Evolutionary conservation across 1,284 basidiomycete species (phyloP).

Genomic region (Gomphus bonarii): DNA sequence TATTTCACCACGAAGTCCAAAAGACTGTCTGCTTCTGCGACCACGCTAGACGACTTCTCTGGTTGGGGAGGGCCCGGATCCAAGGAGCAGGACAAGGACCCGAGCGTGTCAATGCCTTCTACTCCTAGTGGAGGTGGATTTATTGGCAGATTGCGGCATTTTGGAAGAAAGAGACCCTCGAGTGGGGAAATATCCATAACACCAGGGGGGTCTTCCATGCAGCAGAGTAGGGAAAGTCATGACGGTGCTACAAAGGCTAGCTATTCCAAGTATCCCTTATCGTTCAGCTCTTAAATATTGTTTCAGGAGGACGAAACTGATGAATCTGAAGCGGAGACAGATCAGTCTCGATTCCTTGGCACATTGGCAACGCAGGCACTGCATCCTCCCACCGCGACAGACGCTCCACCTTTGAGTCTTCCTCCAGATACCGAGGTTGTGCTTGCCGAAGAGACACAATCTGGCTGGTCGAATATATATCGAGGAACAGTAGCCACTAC

Average conservation of each 20-base stretch:
- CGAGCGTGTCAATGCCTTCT: conserved; percentile 30
- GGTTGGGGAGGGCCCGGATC: conserved; percentile 34
- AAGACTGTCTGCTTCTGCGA: conserved; percentile 19
- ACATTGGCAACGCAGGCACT: neutral
- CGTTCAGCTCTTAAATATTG: neutral
- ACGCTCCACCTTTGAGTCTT: conserved; percentile 62
- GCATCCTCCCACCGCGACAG: conserved; percentile 54
- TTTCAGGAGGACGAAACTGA: neutral
- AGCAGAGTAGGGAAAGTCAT: conserved; percentile 18
- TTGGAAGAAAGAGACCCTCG: conserved; percentile 53
- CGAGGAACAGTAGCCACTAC: conserved; percentile 60
- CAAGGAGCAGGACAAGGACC: conserved; percentile 19
- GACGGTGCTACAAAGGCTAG: conserved; percentile 16
- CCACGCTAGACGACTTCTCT: conserved; percentile 42
- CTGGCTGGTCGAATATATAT: conserved; percentile 74
- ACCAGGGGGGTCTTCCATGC: conserved; percentile 19
- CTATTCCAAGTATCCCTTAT: neutral
- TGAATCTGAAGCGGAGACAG: neutral
- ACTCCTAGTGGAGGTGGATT: conserved; percentile 52
- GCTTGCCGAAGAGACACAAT: conserved; percentile 76
- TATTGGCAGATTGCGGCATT: conserved; percentile 71
- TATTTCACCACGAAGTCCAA: conserved; percentile 5
- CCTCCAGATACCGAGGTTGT: conserved; percentile 59
- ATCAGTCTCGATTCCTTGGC: neutral
- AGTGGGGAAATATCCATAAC: conserved; percentile 25